Percentiles rank a stretch among this genome's conserved stretches.
Evolutionary conservation across 2,329 filamentous ascomycete species (phyloP).

Genomic region (Ophiostoma sp.): DNA sequence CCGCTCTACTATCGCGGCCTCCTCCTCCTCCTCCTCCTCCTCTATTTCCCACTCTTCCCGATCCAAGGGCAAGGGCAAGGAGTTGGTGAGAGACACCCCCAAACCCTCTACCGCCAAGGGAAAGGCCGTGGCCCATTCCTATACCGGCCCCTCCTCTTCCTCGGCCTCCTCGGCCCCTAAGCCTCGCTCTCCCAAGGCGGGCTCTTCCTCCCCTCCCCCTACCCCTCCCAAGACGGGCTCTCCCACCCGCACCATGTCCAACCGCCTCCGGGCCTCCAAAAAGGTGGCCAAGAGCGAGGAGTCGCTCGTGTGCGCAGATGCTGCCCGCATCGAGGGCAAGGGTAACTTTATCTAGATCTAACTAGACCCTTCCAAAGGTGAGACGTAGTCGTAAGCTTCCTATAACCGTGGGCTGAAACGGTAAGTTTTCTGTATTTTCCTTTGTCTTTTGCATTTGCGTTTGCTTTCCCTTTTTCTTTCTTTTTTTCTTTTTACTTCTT

Average conservation of each 20-base stretch:
- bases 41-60: background rate
- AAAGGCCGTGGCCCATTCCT: background rate
- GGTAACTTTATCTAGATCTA: background rate
- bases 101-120: background rate
- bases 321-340: background rate
- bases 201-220: background rate
- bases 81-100: background rate
- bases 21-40: background rate
- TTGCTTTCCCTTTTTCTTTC: background rate
- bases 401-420: no score
- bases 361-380: background rate
- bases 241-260: background rate
- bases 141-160: background rate
- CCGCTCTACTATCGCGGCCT: background rate
- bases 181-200: background rate
- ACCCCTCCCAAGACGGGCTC: background rate
- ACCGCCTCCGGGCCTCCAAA: background rate
- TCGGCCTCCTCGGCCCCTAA: background rate
- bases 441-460: no score
- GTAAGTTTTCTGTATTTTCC: background rate
- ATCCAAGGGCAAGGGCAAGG: constrained; percentile 1
- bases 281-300: constrained; percentile 4
- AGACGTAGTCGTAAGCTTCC: constrained; percentile 4
- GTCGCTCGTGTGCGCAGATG: background rate
- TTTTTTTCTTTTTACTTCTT: background rate